phyloP scores from a whole-genome alignment of 108 stramenopile species.

The Phaeodactylum tricornutum region DNA sequence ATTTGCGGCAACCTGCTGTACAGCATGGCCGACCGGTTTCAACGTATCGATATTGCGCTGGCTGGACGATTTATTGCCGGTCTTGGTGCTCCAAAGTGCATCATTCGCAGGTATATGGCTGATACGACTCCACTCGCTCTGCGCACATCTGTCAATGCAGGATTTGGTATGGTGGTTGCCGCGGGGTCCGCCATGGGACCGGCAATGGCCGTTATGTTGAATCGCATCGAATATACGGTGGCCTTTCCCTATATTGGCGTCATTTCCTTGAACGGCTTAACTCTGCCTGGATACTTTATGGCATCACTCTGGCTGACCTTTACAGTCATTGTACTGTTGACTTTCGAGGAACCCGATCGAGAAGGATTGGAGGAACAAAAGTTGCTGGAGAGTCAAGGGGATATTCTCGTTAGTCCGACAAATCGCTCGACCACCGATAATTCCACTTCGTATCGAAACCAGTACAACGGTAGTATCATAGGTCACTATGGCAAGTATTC shows the following conservation, averaged over 20 bases:
- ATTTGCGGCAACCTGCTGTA: constrained; percentile 73
- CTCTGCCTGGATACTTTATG: constrained; percentile 78
- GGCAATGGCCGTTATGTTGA: constrained; percentile 59
- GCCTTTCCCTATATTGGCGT: constrained; percentile 27
- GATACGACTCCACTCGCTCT: constrained; percentile 59
- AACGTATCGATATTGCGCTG: constrained; percentile 52
- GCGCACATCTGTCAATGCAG: constrained; percentile 72
- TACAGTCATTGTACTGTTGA: constrained; percentile 17
- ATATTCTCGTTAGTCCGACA: constrained; percentile 1
- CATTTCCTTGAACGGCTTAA: constrained; percentile 62
- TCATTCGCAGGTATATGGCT: constrained; percentile 83
- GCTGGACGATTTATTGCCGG: constrained; percentile 73
- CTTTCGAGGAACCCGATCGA: constrained; percentile 52
- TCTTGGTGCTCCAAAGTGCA: constrained; percentile 73
- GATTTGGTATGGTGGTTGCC: constrained; percentile 72
- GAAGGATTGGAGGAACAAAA: constrained; percentile 48
- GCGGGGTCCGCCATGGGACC: constrained; percentile 80
- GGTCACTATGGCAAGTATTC: not conserved
- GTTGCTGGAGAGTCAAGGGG: constrained; percentile 18
- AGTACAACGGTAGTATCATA: not conserved
- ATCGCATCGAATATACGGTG: constrained; percentile 30
- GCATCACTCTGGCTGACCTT: constrained; percentile 58
- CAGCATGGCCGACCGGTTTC: constrained; percentile 44
- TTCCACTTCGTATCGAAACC: not conserved
- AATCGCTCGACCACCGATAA: not conserved